Evolutionary conservation across 208 protist genomes (phyloP), one percentile per base, ranked within the genome.

Genomic region (Trypanosoma avium): DNA sequence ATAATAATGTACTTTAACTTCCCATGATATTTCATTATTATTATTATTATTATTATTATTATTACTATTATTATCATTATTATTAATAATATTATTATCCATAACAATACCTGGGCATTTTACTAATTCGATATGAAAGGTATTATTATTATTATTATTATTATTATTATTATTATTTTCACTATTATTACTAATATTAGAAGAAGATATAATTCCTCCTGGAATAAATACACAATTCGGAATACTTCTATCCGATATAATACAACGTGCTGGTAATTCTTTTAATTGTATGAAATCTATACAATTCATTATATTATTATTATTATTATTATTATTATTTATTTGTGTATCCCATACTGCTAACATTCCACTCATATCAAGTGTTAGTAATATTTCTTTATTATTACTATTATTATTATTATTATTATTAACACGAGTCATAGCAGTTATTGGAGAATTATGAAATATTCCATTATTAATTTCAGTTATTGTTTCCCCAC

Each of bases 321-420:
- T n/a, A n/a, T n/a, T n/a, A n/a, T n/a, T n/a, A n/a, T n/a, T n/a
- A 15, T 15, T 4, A 21, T 56, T 12, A 12, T 17, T 12, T 9
- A 33, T 26, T 19, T 27, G 17, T 33, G 72, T 57, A 42, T 40
- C 61, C 75, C 75, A 81, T 47, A 81, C 61, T 38, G 48, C 75
- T 22, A 69, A 35, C 53, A 75, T 58, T 12, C 75, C 75, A 38
- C 73, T 67, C 17, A 66, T 58, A 19, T 81, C 75, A 33, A 81
- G 30, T 22, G 75, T 57, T 21, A 81, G 45, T 21, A 76, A 27
- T 19, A 43, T 19, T 24, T 52, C 47, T 24, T 29, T 32, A 9
- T 19, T 15, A 19, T 54, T 13, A n/a, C 19, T 22, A 32, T 21
- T 17, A 12, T 30, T 12, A 10, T 45, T 9, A 2, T 17, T 24